phyloP scores from a whole-genome alignment of 441 rosid species.

The Erysimum cheiri region DNA sequence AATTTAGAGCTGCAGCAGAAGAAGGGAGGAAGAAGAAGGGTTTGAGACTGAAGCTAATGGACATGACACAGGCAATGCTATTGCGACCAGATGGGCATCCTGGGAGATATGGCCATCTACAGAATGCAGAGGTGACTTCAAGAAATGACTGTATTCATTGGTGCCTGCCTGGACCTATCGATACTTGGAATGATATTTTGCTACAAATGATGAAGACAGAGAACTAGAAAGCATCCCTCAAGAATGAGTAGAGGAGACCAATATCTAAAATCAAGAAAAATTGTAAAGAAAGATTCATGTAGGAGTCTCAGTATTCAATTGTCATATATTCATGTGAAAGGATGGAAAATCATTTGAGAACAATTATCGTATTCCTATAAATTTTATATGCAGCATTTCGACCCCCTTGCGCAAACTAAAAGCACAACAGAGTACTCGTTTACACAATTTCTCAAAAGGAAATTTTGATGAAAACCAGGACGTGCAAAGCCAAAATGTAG shows the following conservation, averaged over 20 bases:
- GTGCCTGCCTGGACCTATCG: constrained; percentile 64
- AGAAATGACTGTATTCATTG: constrained; percentile 57
- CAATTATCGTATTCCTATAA: constrained; percentile 24
- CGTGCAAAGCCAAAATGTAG: constrained; percentile 74
- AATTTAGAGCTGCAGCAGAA: constrained; percentile 45
- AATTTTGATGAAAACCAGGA: constrained; percentile 82
- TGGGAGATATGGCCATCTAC: constrained; percentile 44
- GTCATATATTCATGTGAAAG: constrained; percentile 19
- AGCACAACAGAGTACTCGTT: constrained; percentile 32
- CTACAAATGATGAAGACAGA: constrained; percentile 42
- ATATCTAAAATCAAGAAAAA: constrained; percentile 12
- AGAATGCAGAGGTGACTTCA: constrained; percentile 33
- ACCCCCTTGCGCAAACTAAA: constrained; percentile 32
- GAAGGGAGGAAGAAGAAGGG: constrained; percentile 38
- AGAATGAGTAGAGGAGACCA: constrained; percentile 11
- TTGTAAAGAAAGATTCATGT: constrained; percentile 20
- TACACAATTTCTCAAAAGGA: constrained; percentile 64
- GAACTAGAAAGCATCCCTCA: constrained; percentile 16
- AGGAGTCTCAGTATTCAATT: constrained; percentile 33
- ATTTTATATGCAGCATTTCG: constrained; percentile 34
- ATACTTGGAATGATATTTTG: constrained; percentile 51
- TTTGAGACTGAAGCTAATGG: constrained; percentile 46
- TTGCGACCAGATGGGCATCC: constrained; percentile 62
- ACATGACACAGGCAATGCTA: constrained; percentile 50
- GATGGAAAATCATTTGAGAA: constrained; percentile 16